Evolutionary conservation across 2,329 filamentous ascomycete species (phyloP).

Genomic region (Erysiphe neolycopersici): DNA sequence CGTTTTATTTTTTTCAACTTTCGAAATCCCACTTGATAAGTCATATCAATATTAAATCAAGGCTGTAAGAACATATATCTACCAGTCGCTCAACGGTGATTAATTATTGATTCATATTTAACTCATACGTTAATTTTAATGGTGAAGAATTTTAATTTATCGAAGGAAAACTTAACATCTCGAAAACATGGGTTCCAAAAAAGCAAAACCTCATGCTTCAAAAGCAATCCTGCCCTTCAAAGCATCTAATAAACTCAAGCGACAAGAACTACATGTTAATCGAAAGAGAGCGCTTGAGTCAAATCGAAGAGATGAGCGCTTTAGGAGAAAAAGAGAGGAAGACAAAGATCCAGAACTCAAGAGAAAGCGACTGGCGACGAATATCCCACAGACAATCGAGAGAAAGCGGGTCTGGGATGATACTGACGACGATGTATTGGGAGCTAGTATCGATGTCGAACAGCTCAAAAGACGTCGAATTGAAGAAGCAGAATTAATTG

Average conservation of each 20-base stretch:
- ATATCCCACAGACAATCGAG: slow-evolving; percentile 60
- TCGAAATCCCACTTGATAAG: too few relatives aligned
- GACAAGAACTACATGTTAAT: slow-evolving; percentile 52
- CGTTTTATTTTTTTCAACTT: too few relatives aligned
- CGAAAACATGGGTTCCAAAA: slow-evolving; percentile 21
- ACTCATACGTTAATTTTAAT: too few relatives aligned
- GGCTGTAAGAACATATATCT: too few relatives aligned
- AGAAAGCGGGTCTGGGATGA: slow-evolving; percentile 80
- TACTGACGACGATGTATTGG: slow-evolving; percentile 31
- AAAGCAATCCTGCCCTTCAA: slow-evolving; percentile 23
- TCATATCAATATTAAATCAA: too few relatives aligned
- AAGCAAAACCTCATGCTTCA: slow-evolving; percentile 16
- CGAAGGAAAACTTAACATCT: too few relatives aligned
- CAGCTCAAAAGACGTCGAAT: slow-evolving; percentile 29
- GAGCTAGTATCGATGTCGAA: slow-evolving; percentile 26
- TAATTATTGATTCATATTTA: too few relatives aligned
- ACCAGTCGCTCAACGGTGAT: too few relatives aligned
- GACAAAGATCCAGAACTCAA: slow-evolving; percentile 53
- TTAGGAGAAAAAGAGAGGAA: slow-evolving; percentile 62
- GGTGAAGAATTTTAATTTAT: too few relatives aligned
- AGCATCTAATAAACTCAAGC: slow-evolving; percentile 50
- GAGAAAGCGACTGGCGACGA: slow-evolving; percentile 45
- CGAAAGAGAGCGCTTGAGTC: slow-evolving; percentile 54
- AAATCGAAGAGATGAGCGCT: slow-evolving; percentile 48
- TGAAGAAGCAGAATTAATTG: slow-evolving; percentile 20